Base-by-base conservation (phyloP, 345 rosid species). In the Rhizophora mangle region DNA sequence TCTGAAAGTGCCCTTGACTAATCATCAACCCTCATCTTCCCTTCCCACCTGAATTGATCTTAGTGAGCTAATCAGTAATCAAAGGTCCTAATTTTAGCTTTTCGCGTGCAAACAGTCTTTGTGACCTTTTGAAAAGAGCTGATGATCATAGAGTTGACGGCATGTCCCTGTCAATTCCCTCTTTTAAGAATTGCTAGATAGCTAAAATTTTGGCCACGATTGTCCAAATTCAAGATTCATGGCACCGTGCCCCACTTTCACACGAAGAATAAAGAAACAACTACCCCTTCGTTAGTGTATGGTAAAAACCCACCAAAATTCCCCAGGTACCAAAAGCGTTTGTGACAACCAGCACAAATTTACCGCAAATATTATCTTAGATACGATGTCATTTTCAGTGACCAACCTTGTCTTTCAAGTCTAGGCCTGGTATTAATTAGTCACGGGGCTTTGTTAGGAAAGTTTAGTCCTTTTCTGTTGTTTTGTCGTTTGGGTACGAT, bases 371-470 rank as follows among this genome's bases (percentile, higher is more conserved):
- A 55, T 76, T 62, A 58, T 72, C 73, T 71, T 63, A 63, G 72
- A 57, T 67, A 47, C 69, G 68, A 67, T 57, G 73, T 76, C 80
- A 63, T 32, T 76, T 36, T 76, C 80, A 76, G 3, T 51, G 60
- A 56, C 60, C 60, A 56, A 56, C 8, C 8, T 10, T 56, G 60
- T 56, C 60, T 56, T 56, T 56, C 60, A 56, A 56, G 13, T 56
- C 31, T 56, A 27, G 30, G 49, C 72, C 72, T 30, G 62, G 30
- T 67, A 46, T 63, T 39, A 61, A 43, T 71, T 66, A 60, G 62
- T 76, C 80, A 76, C 76, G 70, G 70, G 76, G 71, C 34, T 63
- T 72, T 63, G 62, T 63, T 68, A 10, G 9, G 16, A 27, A 68
- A 57, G 72, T 67, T 71, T 47, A 67, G 68, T 61, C 72, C 68